Percentiles rank a stretch among this genome's conserved stretches.
phyloP scores from a whole-genome alignment of 2,329 filamentous ascomycete species.

The Pseudocercospora crystallina region DNA sequence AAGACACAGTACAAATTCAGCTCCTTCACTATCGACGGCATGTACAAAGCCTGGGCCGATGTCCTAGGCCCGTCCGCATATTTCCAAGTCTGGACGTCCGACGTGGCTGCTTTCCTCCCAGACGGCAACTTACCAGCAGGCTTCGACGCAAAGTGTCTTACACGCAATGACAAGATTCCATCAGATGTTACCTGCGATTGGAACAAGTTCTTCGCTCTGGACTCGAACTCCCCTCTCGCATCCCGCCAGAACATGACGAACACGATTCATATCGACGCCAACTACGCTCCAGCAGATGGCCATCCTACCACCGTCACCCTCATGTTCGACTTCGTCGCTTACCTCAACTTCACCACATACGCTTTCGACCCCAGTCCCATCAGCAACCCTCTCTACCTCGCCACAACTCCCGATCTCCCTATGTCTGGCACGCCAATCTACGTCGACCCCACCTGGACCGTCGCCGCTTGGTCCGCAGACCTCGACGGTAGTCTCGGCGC shows the following conservation, averaged over 20 bases:
- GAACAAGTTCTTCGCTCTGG: slow-evolving; percentile 10
- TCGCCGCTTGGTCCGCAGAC: slow-evolving; percentile 30
- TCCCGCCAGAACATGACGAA: slow-evolving; percentile 9
- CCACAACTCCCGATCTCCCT: background rate
- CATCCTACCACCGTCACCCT: background rate
- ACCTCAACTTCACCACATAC: slow-evolving; percentile 24
- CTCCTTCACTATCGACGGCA: slow-evolving; percentile 15
- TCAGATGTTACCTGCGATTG: slow-evolving; percentile 12
- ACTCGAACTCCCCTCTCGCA: background rate
- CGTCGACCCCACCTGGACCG: slow-evolving; percentile 30
- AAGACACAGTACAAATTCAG: slow-evolving; percentile 9
- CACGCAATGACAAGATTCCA: background rate
- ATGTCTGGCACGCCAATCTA: background rate
- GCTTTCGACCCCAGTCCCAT: slow-evolving; percentile 20
- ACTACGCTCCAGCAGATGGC: background rate
- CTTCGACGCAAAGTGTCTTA: slow-evolving; percentile 10
- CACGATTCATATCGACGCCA: slow-evolving; percentile 13
- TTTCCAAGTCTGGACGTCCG: slow-evolving; percentile 21
- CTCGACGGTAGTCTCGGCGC: slow-evolving; percentile 7
- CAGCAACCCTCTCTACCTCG: slow-evolving; percentile 14
- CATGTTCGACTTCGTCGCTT: slow-evolving; percentile 16
- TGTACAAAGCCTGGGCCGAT: background rate
- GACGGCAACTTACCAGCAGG: slow-evolving; percentile 5
- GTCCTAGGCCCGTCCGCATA: slow-evolving; percentile 3
- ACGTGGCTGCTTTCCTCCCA: slow-evolving; percentile 21